These are phyloP conservation scores for Tanacetum coccineum DNA, from an alignment of 129 eudicot genomes.

Conservation along the genomic window DNA sequence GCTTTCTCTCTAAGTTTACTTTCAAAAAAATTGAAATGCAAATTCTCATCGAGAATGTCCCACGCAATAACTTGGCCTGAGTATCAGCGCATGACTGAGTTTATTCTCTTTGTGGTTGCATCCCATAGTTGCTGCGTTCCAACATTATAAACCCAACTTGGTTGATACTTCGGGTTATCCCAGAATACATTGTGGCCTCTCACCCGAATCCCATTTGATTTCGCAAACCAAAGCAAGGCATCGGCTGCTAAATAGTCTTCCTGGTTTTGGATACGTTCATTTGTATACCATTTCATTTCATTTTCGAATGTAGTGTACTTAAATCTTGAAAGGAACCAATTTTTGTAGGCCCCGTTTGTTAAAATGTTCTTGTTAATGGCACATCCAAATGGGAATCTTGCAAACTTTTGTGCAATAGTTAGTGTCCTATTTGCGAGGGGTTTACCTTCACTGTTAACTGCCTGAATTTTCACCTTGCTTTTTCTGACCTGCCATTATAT, in stretches of 20 bases:
- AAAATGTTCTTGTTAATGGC: slow-evolving; percentile 53
- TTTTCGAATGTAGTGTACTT: slow-evolving; percentile 52
- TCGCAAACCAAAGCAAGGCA: slow-evolving; percentile 41
- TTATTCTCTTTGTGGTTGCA: slow-evolving; percentile 34
- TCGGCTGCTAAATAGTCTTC: slow-evolving; percentile 38
- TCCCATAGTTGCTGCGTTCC: slow-evolving; percentile 14
- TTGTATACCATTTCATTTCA: slow-evolving; percentile 66
- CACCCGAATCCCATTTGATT: slow-evolving; percentile 32
- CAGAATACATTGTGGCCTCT: slow-evolving; percentile 80
- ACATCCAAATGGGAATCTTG: slow-evolving; percentile 53
- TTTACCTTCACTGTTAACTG: slow-evolving; percentile 32
- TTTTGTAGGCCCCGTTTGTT: slow-evolving; percentile 39
- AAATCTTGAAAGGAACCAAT: slow-evolving; percentile 65
- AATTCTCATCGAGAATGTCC: slow-evolving; percentile 79
- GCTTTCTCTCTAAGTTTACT: slow-evolving; percentile 39
- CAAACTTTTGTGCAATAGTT: slow-evolving; percentile 27
- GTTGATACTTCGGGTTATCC: slow-evolving; percentile 50
- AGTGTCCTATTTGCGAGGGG: slow-evolving; percentile 37
- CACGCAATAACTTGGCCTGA: slow-evolving; percentile 45
- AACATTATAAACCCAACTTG: slow-evolving; percentile 44
- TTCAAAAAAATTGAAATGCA: slow-evolving; percentile 55
- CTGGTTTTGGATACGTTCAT: slow-evolving; percentile 25
- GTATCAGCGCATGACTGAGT: slow-evolving; percentile 43
- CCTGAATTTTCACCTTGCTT: slow-evolving; percentile 49
- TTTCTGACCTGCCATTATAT: slow-evolving; percentile 32